Conservation (phyloP, 1,284 basidiomycete species). For the Irpex lacteus region DNA sequence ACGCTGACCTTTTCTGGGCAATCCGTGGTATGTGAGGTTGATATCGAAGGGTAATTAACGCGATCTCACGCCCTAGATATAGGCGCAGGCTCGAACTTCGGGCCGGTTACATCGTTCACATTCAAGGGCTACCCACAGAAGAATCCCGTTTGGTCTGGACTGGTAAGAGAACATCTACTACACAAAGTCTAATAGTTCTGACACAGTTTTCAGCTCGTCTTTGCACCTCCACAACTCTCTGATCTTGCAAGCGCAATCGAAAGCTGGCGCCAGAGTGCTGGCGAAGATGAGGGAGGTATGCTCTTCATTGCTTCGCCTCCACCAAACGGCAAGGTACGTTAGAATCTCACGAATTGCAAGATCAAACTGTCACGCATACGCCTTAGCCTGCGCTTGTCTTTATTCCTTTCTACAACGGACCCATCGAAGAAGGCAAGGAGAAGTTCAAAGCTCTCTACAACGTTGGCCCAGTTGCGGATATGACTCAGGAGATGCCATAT, state of each 20-base stretch:
- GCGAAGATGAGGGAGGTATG: slow-evolving; percentile 8
- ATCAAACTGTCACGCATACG: too few species aligned
- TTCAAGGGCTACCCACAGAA: slow-evolving; percentile 17
- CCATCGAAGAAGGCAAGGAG: slow-evolving; percentile 5
- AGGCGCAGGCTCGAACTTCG: slow-evolving; percentile 35
- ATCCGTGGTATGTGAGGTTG: slow-evolving; percentile 28
- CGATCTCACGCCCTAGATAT: neutral
- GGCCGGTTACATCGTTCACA: slow-evolving; percentile 35
- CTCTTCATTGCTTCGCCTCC: slow-evolving; percentile 10
- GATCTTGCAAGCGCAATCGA: neutral
- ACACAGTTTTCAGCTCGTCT: slow-evolving; percentile 3
- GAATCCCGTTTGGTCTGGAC: slow-evolving; percentile 8
- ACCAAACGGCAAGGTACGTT: slow-evolving; percentile 4
- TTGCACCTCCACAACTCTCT: slow-evolving; percentile 6
- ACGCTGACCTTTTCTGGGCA: slow-evolving; percentile 36
- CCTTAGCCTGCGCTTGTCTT: slow-evolving; percentile 6
- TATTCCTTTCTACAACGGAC: slow-evolving; percentile 12
- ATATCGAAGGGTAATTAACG: neutral
- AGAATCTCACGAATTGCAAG: neutral
- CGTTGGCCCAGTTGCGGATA: slow-evolving; percentile 13
- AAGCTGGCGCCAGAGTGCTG: neutral
- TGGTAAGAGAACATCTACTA: slow-evolving; percentile 1
- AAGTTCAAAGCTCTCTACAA: slow-evolving; percentile 8
- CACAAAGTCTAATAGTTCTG: neutral
- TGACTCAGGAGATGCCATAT: slow-evolving; percentile 17